A percentile compares a stretch with the other conserved stretches of the same genome.
Evolutionary conservation across 192 early-diverging fungal species (phyloP).

Genomic region (Umbelopsis sp.): DNA sequence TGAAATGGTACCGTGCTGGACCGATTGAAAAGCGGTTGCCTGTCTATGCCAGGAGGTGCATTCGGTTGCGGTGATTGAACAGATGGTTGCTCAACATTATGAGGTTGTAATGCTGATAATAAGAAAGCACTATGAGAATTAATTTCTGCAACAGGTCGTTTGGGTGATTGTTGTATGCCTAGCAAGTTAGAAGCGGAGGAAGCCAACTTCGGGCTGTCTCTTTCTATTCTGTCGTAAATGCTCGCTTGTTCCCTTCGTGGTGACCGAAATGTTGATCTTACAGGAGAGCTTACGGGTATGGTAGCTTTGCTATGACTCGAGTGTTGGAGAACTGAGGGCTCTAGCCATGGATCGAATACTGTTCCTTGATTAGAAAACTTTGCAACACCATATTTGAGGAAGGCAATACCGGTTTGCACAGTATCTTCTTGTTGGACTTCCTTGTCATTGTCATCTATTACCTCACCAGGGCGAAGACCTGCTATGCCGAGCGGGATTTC

Average conservation of each 20-base stretch:
- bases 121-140: neutral
- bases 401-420: constrained; percentile 6
- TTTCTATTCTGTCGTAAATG: neutral
- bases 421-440: neutral
- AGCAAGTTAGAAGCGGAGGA: neutral
- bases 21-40: neutral
- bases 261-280: neutral
- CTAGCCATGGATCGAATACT: neutral
- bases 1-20: neutral
- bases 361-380: neutral
- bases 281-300: neutral
- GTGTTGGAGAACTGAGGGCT: neutral
- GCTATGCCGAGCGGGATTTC: neutral
- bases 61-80: neutral
- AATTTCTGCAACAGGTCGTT: neutral
- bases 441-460: neutral
- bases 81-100: constrained; percentile 3
- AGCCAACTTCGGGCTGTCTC: neutral
- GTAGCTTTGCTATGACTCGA: neutral
- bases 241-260: constrained; percentile 4
- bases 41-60: constrained; percentile 5
- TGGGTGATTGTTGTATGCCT: neutral
- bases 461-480: neutral
- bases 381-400: neutral
- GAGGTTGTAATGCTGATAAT: neutral